Conservation (phyloP, 2,329 filamentous ascomycete genomes). For the Ascochyta koolunga region DNA sequence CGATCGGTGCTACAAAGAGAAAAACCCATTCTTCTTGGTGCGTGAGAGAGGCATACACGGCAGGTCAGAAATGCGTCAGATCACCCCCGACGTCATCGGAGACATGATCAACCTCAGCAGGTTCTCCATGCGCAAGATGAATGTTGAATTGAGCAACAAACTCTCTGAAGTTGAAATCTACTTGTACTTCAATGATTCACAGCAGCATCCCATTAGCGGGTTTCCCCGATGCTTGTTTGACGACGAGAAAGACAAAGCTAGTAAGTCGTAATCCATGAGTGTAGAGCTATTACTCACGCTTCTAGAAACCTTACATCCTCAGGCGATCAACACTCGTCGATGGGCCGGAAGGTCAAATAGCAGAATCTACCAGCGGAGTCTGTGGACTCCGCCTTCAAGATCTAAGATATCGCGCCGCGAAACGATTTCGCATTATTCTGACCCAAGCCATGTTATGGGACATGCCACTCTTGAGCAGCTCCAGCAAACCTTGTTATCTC, state of each 20-base stretch:
- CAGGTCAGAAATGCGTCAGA: not conserved
- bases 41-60: not conserved
- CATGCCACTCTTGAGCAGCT: constrained; percentile 25
- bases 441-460: not conserved
- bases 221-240: not conserved
- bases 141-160: not conserved
- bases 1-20: not conserved
- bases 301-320: not conserved
- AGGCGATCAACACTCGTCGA: not conserved
- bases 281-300: not conserved
- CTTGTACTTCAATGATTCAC: not conserved
- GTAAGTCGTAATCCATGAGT: not conserved
- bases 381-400: not conserved
- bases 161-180: not conserved
- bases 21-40: not conserved
- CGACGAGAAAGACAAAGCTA: not conserved
- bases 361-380: not conserved
- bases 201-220: not conserved
- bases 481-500: not conserved
- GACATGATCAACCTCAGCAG: not conserved
- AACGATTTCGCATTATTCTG: not conserved
- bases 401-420: not conserved
- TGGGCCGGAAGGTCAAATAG: not conserved
- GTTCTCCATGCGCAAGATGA: not conserved
- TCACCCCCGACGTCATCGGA: not conserved